A percentile compares a stretch with the other conserved stretches of the same genome.
phyloP scores from a whole-genome alignment of 140 eudicot species.

The Oenanthe javanica region DNA sequence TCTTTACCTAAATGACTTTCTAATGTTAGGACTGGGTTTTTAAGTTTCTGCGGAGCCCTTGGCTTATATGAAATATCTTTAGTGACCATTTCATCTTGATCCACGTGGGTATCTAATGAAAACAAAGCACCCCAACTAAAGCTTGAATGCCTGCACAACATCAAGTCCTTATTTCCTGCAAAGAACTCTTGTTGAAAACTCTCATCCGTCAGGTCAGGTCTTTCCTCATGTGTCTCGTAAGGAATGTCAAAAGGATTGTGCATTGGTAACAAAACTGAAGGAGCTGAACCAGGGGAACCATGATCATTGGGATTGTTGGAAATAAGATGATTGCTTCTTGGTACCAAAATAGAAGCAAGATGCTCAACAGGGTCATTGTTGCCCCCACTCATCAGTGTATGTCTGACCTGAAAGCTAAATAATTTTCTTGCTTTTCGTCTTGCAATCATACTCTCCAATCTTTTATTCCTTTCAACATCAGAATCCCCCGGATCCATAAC shows the following conservation, averaged over 20 bases:
- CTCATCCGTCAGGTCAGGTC: conserved; percentile 60
- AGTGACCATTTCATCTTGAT: conserved; percentile 14
- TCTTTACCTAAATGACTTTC: conserved; percentile 26
- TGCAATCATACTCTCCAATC: conserved; percentile 64
- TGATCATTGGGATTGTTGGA: conserved; percentile 7
- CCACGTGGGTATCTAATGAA: conserved; percentile 23
- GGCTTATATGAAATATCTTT: conserved; percentile 21
- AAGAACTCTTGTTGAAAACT: conserved; percentile 49
- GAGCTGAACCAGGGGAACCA: conserved; percentile 56
- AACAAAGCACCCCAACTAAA: conserved; percentile 41
- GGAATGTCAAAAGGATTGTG: conserved; percentile 86
- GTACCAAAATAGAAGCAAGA: conserved; percentile 27
- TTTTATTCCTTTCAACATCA: conserved; percentile 52
- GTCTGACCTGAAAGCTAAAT: conserved; percentile 33
- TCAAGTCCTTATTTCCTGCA: conserved; percentile 32
- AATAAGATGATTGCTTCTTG: conserved; percentile 29
- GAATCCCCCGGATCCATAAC: conserved; percentile 45
- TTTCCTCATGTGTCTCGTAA: conserved; percentile 82
- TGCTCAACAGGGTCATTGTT: conserved; percentile 15
- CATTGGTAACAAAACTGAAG: conserved; percentile 42
- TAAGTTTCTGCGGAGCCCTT: conserved; percentile 17
- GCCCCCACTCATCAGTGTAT: conserved; percentile 20
- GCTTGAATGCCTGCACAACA: conserved; percentile 57
- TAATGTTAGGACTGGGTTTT: conserved; percentile 7
- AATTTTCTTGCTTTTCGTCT: conserved; percentile 54